Conservation (phyloP, 2,329 filamentous ascomycete genomes). For the Alternaria brassicae region DNA sequence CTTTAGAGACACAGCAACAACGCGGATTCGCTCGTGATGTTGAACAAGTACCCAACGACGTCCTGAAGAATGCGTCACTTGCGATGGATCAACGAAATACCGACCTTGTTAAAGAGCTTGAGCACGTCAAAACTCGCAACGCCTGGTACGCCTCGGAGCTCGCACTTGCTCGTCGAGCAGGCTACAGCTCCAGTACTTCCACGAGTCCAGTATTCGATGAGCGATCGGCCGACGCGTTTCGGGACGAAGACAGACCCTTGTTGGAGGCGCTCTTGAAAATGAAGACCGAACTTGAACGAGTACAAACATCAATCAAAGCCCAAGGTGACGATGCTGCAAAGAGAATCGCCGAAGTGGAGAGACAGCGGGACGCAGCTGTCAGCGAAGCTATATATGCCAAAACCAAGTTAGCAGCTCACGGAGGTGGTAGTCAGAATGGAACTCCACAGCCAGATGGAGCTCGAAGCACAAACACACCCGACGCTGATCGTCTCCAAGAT, state of each 20-base stretch:
- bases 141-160: constrained; percentile 98
- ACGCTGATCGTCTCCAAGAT: constrained; percentile 74
- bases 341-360: constrained; percentile 91
- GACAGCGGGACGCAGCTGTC: constrained; percentile 92
- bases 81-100: constrained; percentile 70
- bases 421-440: constrained; percentile 68
- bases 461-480: constrained; percentile 66
- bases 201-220: constrained; percentile 78
- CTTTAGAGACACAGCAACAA: constrained; percentile 42
- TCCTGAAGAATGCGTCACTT: constrained; percentile 66
- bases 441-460: constrained; percentile 61
- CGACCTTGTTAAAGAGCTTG: constrained; percentile 83
- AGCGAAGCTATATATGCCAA: constrained; percentile 95
- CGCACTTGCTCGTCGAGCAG: constrained; percentile 86
- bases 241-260: constrained; percentile 89
- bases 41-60: constrained; percentile 62
- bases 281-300: constrained; percentile 85
- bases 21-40: constrained; percentile 40
- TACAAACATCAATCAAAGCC: constrained; percentile 87
- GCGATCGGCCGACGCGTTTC: constrained; percentile 77
- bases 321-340: constrained; percentile 86
- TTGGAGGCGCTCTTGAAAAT: constrained; percentile 92
- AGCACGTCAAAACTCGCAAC: constrained; percentile 82
- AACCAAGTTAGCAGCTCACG: constrained; percentile 85
- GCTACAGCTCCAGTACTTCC: constrained; percentile 77